Conservation (phyloP, 495 filamentous ascomycete species). For the Pyronema domesticum region DNA sequence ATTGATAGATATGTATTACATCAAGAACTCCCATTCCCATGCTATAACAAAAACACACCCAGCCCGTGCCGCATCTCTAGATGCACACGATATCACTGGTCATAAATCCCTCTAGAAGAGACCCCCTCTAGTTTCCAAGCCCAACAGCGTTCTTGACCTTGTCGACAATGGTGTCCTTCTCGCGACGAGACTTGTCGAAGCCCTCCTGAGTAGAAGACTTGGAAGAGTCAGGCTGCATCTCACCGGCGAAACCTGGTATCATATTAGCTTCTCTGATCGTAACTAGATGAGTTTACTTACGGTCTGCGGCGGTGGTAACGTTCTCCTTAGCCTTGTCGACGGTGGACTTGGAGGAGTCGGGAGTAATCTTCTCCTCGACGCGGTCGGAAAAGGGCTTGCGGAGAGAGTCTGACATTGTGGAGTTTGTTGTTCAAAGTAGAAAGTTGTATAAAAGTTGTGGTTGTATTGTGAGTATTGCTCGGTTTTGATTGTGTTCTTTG, state of each 20-base stretch:
- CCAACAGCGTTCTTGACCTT: slow-evolving; percentile 12
- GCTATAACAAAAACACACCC: too few relatives aligned
- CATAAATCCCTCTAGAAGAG: too few relatives aligned
- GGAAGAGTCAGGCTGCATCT: slow-evolving; percentile 35
- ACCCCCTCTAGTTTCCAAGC: neutral
- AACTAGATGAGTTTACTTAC: slow-evolving; percentile 28
- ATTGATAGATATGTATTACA: too few relatives aligned
- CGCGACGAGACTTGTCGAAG: slow-evolving; percentile 43
- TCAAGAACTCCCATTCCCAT: too few relatives aligned
- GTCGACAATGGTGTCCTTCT: slow-evolving; percentile 32
- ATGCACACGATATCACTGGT: too few relatives aligned
- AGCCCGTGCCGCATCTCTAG: too few relatives aligned
- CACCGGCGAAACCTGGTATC: slow-evolving; percentile 23
- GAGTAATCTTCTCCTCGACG: slow-evolving; percentile 42
- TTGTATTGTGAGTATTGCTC: too few relatives aligned
- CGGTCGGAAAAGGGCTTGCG: slow-evolving; percentile 50
- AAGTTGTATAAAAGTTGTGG: neutral
- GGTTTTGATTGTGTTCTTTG: too few relatives aligned
- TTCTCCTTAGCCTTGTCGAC: slow-evolving; percentile 43
- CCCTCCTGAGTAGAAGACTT: slow-evolving; percentile 38
- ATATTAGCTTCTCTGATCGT: neutral
- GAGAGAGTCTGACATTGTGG: slow-evolving; percentile 47
- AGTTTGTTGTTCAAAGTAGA: slow-evolving; percentile 11
- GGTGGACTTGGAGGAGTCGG: slow-evolving; percentile 51
- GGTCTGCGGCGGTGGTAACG: slow-evolving; percentile 41